Conservation (phyloP, 495 filamentous ascomycete genomes). For the Cladorrhinum samala region DNA sequence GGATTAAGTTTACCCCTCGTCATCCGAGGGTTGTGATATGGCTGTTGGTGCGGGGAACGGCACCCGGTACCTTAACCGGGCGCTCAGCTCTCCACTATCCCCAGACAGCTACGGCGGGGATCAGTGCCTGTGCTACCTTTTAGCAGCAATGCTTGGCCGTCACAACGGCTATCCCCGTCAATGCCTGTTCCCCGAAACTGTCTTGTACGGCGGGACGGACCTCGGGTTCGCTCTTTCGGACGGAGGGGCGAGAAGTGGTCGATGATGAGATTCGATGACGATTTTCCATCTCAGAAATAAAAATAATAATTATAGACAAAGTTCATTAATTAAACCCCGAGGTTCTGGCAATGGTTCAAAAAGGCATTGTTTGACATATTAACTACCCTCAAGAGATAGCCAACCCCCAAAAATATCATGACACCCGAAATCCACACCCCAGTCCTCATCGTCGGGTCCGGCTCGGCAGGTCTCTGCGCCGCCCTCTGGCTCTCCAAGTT, state of each 20-base stretch:
- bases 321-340: too few relatives aligned
- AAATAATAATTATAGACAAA: too few relatives aligned
- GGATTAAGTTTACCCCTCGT: background rate
- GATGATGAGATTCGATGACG: too few relatives aligned
- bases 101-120: background rate
- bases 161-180: too few relatives aligned
- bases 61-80: background rate
- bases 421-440: slow-evolving; percentile 30
- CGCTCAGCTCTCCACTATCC: background rate
- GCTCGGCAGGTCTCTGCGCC: slow-evolving; percentile 64
- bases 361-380: background rate
- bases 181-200: too few relatives aligned
- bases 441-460: slow-evolving; percentile 61
- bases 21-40: too few relatives aligned
- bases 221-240: too few relatives aligned
- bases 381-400: background rate
- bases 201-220: background rate
- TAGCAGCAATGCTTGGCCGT: too few relatives aligned
- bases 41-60: background rate
- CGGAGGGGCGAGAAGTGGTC: too few relatives aligned
- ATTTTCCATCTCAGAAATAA: too few relatives aligned
- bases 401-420: slow-evolving; percentile 4
- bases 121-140: too few relatives aligned
- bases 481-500: slow-evolving; percentile 60
- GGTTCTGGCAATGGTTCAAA: too few relatives aligned